A percentile compares a stretch with the other conserved stretches of the same genome.
Evolutionary conservation across 495 filamentous ascomycete genomes (phyloP).

Genomic region (Daldinia loculata): DNA sequence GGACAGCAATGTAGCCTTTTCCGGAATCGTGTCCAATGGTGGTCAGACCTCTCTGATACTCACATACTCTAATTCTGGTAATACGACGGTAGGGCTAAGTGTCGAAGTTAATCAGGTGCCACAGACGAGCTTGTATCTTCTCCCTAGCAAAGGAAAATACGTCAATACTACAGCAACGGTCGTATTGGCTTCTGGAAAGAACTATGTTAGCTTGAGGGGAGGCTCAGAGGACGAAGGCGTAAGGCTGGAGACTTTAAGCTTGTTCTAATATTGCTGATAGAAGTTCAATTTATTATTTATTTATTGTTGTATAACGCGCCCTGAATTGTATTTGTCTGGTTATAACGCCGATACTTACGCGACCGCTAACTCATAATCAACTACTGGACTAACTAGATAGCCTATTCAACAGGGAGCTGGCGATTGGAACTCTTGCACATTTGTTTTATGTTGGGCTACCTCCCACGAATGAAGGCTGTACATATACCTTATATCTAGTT

Average conservation of each 20-base stretch:
- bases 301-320: too few species aligned
- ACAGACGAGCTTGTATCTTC: slow-evolving; percentile 23
- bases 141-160: slow-evolving; percentile 37
- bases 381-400: too few species aligned
- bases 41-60: slow-evolving; percentile 24
- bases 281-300: not conserved
- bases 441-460: too few species aligned
- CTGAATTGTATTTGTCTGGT: too few species aligned
- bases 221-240: slow-evolving; percentile 36
- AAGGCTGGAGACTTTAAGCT: slow-evolving; percentile 33
- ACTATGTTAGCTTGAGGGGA: slow-evolving; percentile 47
- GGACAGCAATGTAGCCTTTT: slow-evolving; percentile 47
- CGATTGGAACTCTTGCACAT: too few species aligned
- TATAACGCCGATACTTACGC: too few species aligned
- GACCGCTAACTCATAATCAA: too few species aligned
- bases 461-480: too few species aligned
- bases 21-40: slow-evolving; percentile 41
- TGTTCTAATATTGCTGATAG: not conserved
- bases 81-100: slow-evolving; percentile 22
- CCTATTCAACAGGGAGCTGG: too few species aligned
- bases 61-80: slow-evolving; percentile 39
- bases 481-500: too few species aligned
- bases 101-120: slow-evolving; percentile 45
- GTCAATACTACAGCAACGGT: slow-evolving; percentile 24
- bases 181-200: slow-evolving; percentile 40